These are phyloP conservation scores for Candida multigemmis DNA, from an alignment of 805 yeast genomes.

Conservation along the genomic window DNA sequence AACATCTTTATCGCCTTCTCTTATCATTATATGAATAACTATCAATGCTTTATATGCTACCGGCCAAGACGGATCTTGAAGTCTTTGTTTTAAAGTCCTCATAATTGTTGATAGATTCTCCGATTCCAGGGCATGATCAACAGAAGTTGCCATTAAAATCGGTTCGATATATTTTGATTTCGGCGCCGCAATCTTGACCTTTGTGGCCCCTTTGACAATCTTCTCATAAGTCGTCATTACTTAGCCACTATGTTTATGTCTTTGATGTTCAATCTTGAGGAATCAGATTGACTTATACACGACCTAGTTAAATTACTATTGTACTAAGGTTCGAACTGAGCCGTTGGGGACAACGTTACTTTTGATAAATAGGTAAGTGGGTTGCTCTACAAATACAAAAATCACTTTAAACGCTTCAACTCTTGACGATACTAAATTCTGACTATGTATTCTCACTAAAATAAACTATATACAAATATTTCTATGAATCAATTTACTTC, in stretches of 20 bases:
- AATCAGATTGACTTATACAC: too few relatives aligned
- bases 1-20: conserved; percentile 83
- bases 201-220: conserved; percentile 54
- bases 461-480: too few relatives aligned
- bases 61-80: conserved; percentile 84
- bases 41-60: conserved; percentile 79
- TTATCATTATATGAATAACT: conserved; percentile 81
- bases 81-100: conserved; percentile 49
- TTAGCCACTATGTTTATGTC: too few relatives aligned
- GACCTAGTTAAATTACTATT: too few relatives aligned
- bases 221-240: conserved; percentile 66
- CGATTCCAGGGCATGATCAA: conserved; percentile 27
- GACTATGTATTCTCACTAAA: too few relatives aligned
- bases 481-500: conserved; percentile 11
- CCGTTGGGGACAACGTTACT: too few relatives aligned
- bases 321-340: too few relatives aligned
- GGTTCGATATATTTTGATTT: conserved; percentile 95
- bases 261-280: too few relatives aligned
- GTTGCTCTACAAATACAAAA: too few relatives aligned
- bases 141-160: conserved; percentile 61
- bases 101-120: conserved; percentile 64
- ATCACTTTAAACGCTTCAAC: too few relatives aligned
- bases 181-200: conserved; percentile 83
- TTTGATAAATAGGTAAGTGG: too few relatives aligned
- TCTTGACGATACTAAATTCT: too few relatives aligned